A percentile compares a stretch with the other conserved stretches of the same genome.
These are phyloP conservation scores for Rhinocladiella similis DNA, from an alignment of 2,329 filamentous ascomycete genomes.

Conservation along the genomic window DNA sequence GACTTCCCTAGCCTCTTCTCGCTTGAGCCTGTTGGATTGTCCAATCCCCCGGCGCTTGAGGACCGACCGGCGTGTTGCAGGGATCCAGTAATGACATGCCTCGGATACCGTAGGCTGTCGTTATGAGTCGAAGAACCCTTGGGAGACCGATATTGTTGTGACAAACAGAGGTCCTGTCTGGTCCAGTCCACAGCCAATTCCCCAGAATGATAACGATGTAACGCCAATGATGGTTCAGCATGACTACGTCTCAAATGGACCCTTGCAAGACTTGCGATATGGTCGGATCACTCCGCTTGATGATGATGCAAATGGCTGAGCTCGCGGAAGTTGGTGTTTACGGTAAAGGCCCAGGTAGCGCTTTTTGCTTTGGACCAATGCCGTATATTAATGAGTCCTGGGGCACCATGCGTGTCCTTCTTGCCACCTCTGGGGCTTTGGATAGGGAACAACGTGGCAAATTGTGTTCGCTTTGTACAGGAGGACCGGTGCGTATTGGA, in stretches of 20 bases:
- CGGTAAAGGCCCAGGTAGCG: neutral
- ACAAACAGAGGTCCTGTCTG: neutral
- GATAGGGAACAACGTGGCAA: conserved; percentile 1
- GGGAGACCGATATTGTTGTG: neutral
- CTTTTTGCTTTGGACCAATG: neutral
- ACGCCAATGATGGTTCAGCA: conserved; percentile 10
- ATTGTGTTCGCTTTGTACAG: neutral
- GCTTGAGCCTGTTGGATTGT: neutral
- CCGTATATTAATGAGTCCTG: neutral
- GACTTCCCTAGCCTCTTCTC: neutral
- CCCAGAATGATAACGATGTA: conserved; percentile 7
- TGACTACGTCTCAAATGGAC: conserved; percentile 3
- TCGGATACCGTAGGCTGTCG: neutral
- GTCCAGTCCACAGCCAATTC: neutral
- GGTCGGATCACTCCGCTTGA: neutral
- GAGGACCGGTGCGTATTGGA: neutral
- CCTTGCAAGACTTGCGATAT: neutral
- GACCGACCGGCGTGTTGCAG: neutral
- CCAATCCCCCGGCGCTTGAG: neutral
- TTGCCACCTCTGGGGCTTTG: conserved; percentile 2
- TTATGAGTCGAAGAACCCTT: neutral
- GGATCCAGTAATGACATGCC: neutral
- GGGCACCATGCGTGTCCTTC: neutral
- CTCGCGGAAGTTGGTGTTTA: neutral
- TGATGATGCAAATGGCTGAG: neutral